Evolutionary conservation across 768 basidiomycete species (phyloP).

Genomic region (Mrakia frigida): DNA sequence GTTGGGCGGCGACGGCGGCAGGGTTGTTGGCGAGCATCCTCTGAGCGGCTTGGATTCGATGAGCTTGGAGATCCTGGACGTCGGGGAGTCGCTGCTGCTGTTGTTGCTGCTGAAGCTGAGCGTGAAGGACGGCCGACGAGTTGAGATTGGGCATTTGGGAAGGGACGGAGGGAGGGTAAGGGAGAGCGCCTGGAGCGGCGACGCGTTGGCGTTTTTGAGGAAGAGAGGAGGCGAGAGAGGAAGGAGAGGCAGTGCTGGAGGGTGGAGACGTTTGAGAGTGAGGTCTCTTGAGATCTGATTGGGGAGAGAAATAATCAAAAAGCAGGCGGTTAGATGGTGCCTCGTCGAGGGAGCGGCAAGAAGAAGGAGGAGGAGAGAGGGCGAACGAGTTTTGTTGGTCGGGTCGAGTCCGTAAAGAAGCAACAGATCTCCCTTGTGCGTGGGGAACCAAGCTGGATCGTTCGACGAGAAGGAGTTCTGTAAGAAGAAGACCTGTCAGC

Average conservation of each 20-base stretch:
- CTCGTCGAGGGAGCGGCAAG: no score
- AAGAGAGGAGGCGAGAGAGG: background rate
- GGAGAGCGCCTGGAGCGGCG: background rate
- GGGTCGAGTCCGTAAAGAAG: background rate
- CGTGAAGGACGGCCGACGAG: slow-evolving; percentile 1
- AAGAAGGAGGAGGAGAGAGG: background rate
- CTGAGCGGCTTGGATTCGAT: slow-evolving; percentile 9
- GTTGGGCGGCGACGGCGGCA: background rate
- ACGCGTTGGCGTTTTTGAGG: slow-evolving; percentile 5
- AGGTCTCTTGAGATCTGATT: background rate
- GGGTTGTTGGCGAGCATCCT: background rate
- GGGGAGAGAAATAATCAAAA: no score
- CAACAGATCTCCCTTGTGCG: background rate
- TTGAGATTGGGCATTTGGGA: background rate
- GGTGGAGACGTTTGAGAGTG: slow-evolving; percentile 1
- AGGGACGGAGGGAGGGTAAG: background rate
- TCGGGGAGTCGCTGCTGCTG: background rate
- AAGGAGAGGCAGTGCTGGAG: background rate
- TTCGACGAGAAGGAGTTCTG: background rate
- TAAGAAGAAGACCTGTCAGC: background rate
- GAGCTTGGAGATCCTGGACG: slow-evolving; percentile 11
- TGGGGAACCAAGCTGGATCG: slow-evolving; percentile 10
- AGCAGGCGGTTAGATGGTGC: no score
- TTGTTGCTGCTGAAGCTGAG: slow-evolving; percentile 3
- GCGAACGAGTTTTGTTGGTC: slow-evolving; percentile 2